These are phyloP conservation scores for Eruca vesicaria DNA, from an alignment of 441 rosid genomes.

Conservation along the genomic window DNA sequence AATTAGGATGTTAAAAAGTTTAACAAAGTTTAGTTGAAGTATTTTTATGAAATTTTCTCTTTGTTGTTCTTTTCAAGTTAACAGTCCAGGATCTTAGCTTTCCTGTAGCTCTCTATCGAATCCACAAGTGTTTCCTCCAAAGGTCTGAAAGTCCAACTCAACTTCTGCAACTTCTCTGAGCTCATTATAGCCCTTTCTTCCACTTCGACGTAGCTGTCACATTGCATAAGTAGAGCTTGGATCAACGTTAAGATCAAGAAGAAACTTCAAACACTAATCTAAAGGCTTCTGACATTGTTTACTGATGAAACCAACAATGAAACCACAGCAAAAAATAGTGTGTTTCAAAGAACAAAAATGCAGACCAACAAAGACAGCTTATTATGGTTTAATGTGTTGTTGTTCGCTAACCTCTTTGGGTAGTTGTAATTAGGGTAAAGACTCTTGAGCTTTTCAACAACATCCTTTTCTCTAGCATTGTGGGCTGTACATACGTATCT, in stretches of 20 bases:
- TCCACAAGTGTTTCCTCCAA: conserved; percentile 66
- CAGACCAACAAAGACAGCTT: background rate
- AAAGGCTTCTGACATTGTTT: background rate
- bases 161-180: conserved; percentile 59
- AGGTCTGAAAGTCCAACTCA: conserved; percentile 68
- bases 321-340: too few species aligned
- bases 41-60: too few species aligned
- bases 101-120: conserved; percentile 60
- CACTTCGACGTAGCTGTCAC: conserved; percentile 48
- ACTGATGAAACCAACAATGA: background rate
- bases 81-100: conserved; percentile 55
- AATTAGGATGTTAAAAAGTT: too few species aligned
- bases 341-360: too few species aligned
- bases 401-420: conserved; percentile 48
- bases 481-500: conserved; percentile 67
- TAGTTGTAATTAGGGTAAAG: conserved; percentile 61
- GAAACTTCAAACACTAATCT: background rate
- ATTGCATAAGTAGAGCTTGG: conserved; percentile 5
- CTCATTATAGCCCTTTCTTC: conserved; percentile 35
- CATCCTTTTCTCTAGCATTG: conserved; percentile 27
- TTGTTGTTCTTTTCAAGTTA: background rate
- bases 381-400: background rate
- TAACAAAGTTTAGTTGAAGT: too few species aligned
- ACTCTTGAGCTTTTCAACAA: conserved; percentile 53
- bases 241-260: conserved; percentile 8